Percentiles rank a stretch among this genome's conserved stretches.
Evolutionary conservation across 1,284 basidiomycete genomes (phyloP).

Genomic region (Tylopilus sp.): DNA sequence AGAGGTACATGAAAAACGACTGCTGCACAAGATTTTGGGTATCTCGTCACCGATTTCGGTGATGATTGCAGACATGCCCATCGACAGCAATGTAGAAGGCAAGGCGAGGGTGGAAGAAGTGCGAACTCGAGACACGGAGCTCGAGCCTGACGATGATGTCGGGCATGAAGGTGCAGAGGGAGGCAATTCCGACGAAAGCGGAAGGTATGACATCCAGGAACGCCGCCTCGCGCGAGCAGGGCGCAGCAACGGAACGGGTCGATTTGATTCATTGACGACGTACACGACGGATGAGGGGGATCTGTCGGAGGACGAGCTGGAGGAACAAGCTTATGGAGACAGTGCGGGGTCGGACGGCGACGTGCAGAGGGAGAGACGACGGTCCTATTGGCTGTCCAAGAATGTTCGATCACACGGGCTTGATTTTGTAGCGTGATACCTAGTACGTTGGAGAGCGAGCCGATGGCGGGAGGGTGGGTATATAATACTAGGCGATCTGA

Average conservation of each 20-base stretch:
- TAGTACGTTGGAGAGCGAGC: neutral
- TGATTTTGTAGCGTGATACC: conserved; percentile 6
- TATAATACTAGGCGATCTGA: too few species aligned
- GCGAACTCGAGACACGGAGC: conserved; percentile 38
- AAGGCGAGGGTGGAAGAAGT: conserved; percentile 33
- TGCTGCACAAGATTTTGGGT: conserved; percentile 60
- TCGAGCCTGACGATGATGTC: conserved; percentile 20
- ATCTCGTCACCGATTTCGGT: conserved; percentile 37
- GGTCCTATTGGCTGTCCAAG: conserved; percentile 35
- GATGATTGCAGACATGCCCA: conserved; percentile 22
- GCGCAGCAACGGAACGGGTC: conserved; percentile 3
- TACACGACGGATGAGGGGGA: conserved; percentile 33
- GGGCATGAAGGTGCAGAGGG: conserved; percentile 3
- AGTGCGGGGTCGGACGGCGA: conserved; percentile 18
- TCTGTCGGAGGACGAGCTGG: conserved; percentile 22
- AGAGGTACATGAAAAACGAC: conserved; percentile 63
- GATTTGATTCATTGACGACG: conserved; percentile 10
- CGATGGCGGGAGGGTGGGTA: conserved; percentile 4
- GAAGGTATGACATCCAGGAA: conserved; percentile 29
- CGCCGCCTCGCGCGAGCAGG: conserved; percentile 9
- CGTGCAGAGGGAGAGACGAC: conserved; percentile 13
- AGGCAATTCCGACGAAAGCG: conserved; percentile 23
- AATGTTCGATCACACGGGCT: conserved; percentile 16
- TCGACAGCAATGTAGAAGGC: conserved; percentile 8
- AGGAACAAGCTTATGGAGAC: conserved; percentile 16